Percentiles rank a stretch among this genome's conserved stretches.
Conservation (phyloP, 352 stramenopile genomes). For the Globisporangium parvum region DNA sequence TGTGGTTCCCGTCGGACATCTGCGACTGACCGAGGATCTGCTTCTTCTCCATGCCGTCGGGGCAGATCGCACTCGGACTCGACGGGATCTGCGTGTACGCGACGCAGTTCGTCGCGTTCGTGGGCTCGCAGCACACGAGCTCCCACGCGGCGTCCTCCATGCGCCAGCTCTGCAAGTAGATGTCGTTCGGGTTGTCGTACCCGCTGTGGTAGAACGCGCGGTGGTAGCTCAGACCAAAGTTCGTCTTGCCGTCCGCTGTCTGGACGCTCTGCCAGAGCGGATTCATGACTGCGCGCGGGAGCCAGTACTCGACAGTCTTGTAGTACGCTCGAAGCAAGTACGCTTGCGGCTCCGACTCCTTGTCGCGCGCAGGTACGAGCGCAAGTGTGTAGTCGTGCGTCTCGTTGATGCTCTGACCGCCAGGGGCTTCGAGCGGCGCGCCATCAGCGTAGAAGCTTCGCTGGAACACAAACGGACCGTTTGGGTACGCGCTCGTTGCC, state of each 20-base stretch:
- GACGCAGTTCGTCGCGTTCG: conserved; percentile 47
- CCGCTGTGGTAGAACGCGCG: conserved; percentile 90
- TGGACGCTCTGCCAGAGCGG: conserved; percentile 96
- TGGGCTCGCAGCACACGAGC: conserved; percentile 81
- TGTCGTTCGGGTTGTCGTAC: conserved; percentile 97
- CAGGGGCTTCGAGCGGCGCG: conserved; percentile 65
- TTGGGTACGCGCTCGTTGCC: conserved; percentile 83
- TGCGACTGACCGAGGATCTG: conserved; percentile 67
- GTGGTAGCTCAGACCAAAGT: conserved; percentile 96
- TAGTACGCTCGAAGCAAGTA: conserved; percentile 94
- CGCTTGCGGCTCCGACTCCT: conserved; percentile 29
- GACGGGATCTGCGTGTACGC: conserved; percentile 33
- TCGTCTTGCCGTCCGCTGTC: conserved; percentile 37
- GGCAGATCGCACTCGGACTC: conserved; percentile 30
- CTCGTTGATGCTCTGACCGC: conserved; percentile 85
- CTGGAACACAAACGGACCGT: conserved; percentile 90
- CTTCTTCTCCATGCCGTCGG: conserved; percentile 50
- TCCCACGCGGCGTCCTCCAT: conserved; percentile 93
- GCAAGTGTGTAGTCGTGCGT: conserved; percentile 93
- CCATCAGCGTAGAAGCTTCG: conserved; percentile 90
- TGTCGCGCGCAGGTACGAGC: conserved; percentile 21
- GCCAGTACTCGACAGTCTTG: conserved; percentile 92
- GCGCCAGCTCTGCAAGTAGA: conserved; percentile 94
- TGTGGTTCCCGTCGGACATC: conserved; percentile 24
- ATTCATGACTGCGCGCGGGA: conserved; percentile 95